phyloP scores from a whole-genome alignment of 2,329 filamentous ascomycete genomes.

The Neonectria ditissima region DNA sequence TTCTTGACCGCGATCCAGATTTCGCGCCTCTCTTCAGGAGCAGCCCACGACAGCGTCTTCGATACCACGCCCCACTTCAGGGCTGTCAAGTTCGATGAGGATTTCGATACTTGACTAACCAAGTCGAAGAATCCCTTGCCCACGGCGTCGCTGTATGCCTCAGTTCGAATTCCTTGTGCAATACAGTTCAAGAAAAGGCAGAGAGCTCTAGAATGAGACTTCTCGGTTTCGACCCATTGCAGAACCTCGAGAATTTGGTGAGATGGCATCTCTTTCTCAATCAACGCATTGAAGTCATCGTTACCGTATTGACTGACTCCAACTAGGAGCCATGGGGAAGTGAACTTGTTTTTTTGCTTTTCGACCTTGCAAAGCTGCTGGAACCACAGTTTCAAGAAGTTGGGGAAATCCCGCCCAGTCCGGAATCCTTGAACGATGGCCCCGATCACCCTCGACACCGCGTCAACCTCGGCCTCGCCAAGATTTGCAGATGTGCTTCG shows the following conservation, averaged over 20 bases:
- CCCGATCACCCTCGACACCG: conserved; percentile 53
- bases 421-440: conserved; percentile 59
- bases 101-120: conserved; percentile 45
- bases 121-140: conserved; percentile 54
- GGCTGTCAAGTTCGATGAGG: conserved; percentile 47
- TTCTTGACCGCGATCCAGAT: conserved; percentile 51
- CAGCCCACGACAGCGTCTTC: conserved; percentile 51
- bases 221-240: conserved; percentile 55
- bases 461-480: conserved; percentile 32
- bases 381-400: conserved; percentile 62
- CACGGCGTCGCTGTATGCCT: conserved; percentile 57
- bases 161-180: conserved; percentile 54
- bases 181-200: conserved; percentile 59
- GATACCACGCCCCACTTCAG: conserved; percentile 57
- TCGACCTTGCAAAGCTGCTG: conserved; percentile 54
- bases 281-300: conserved; percentile 37
- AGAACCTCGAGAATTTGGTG: conserved; percentile 59
- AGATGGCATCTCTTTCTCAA: conserved; percentile 59
- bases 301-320: conserved; percentile 33
- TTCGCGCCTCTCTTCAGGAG: conserved; percentile 43
- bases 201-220: conserved; percentile 47
- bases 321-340: conserved; percentile 51
- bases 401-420: conserved; percentile 56
- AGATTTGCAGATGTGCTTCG: conserved; percentile 45
- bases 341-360: conserved; percentile 40